Evolutionary conservation across 306 rosid genomes (phyloP).

Genomic region (Abrus pulchellus): DNA sequence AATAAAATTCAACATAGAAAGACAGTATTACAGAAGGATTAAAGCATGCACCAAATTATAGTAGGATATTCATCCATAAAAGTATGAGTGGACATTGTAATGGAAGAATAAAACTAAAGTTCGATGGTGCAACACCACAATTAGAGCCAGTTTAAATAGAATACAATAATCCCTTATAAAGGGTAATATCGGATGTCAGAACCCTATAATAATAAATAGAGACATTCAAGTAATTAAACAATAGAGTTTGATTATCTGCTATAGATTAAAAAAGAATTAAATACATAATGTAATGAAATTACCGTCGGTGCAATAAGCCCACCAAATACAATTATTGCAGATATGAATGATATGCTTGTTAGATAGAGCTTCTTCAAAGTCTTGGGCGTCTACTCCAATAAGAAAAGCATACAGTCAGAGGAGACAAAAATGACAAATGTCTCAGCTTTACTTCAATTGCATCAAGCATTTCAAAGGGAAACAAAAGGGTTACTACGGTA

Average conservation of each 20-base stretch:
- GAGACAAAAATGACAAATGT: conserved; percentile 12
- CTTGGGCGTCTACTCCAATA: conserved; percentile 75
- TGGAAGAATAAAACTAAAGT: conserved; percentile 31
- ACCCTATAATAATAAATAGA: conserved; percentile 27
- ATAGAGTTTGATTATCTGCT: conserved; percentile 6
- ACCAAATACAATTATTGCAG: conserved; percentile 85
- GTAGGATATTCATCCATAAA: not conserved
- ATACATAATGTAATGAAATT: conserved; percentile 47
- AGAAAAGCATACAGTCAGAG: conserved; percentile 40
- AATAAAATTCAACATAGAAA: conserved; percentile 6
- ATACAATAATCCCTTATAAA: conserved; percentile 9
- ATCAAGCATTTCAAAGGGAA: conserved; percentile 37
- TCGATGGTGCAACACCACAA: not conserved
- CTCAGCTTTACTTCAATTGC: conserved; percentile 15
- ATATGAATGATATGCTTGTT: conserved; percentile 72
- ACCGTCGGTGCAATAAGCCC: conserved; percentile 94
- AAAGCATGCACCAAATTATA: conserved; percentile 1
- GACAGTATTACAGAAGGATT: not conserved
- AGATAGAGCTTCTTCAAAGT: conserved; percentile 85
- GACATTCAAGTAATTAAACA: not conserved
- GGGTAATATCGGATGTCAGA: not conserved
- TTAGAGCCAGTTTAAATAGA: not conserved
- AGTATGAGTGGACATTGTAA: not conserved
- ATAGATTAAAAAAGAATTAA: conserved; percentile 15
- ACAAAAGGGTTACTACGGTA: conserved; percentile 26